phyloP scores from a whole-genome alignment of 257 asterid genomes.

The Misopates orontium region DNA sequence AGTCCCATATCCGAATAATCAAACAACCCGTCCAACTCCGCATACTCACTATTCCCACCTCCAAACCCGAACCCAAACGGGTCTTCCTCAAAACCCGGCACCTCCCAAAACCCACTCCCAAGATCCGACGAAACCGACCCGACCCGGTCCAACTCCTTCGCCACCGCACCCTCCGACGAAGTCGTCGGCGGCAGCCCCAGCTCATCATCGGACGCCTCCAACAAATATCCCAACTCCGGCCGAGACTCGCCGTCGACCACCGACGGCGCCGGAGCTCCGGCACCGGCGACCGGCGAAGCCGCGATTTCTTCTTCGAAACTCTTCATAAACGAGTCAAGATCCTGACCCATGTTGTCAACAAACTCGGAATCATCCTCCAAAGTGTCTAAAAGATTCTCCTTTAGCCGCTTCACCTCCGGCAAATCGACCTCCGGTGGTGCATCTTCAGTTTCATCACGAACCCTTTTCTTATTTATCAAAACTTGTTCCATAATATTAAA shows the following conservation, averaged over 20 bases:
- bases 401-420: slow-evolving; percentile 62
- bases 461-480: slow-evolving; percentile 35
- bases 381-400: slow-evolving; percentile 48
- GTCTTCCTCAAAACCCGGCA: slow-evolving; percentile 34
- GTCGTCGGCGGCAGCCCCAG: slow-evolving; percentile 66
- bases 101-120: slow-evolving; percentile 42
- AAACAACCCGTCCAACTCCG: slow-evolving; percentile 47
- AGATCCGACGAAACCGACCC: slow-evolving; percentile 6
- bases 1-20: slow-evolving; percentile 41
- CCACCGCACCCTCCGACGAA: too few relatives aligned
- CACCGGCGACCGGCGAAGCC: slow-evolving; percentile 22
- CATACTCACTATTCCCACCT: slow-evolving; percentile 34
- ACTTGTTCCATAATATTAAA: slow-evolving; percentile 25
- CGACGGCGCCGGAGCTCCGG: slow-evolving; percentile 22
- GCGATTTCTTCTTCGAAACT: slow-evolving; percentile 60
- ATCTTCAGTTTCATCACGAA: slow-evolving; percentile 30
- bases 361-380: slow-evolving; percentile 51
- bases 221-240: slow-evolving; percentile 57
- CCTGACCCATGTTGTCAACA: slow-evolving; percentile 33
- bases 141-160: slow-evolving; percentile 24
- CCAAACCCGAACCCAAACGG: slow-evolving; percentile 44
- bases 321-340: slow-evolving; percentile 66
- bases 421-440: slow-evolving; percentile 34
- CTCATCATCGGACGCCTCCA: slow-evolving; percentile 72
- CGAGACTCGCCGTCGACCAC: slow-evolving; percentile 42